These are phyloP conservation scores for Begonia peltatifolia DNA, from an alignment of 306 rosid species.

Conservation along the genomic window DNA sequence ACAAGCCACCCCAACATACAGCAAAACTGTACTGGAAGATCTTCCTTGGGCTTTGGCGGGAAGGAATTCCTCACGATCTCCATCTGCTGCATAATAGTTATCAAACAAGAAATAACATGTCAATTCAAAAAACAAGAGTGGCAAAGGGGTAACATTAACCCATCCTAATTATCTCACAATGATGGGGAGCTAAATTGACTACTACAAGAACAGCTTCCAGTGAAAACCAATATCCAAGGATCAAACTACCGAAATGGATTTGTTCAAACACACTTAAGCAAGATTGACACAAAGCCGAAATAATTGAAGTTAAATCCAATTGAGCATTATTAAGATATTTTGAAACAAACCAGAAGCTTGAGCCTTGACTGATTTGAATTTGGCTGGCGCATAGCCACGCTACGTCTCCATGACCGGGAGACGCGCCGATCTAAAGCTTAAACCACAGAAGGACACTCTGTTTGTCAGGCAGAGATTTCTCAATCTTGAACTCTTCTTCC, in stretches of 20 bases:
- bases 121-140: too few species aligned
- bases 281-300: too few species aligned
- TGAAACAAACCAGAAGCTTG: slow-evolving; percentile 52
- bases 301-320: too few species aligned
- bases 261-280: too few species aligned
- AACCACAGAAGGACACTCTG: slow-evolving; percentile 30
- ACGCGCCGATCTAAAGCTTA: slow-evolving; percentile 22
- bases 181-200: too few species aligned
- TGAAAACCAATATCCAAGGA: too few species aligned
- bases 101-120: too few species aligned
- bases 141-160: too few species aligned
- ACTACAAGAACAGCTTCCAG: too few species aligned
- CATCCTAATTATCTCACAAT: too few species aligned
- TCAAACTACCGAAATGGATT: too few species aligned
- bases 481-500: slow-evolving; percentile 5
- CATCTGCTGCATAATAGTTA: slow-evolving; percentile 35
- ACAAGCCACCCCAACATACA: slow-evolving; percentile 88
- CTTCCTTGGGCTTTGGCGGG: slow-evolving; percentile 34
- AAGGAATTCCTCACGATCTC: slow-evolving; percentile 41
- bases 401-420: slow-evolving; percentile 30
- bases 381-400: slow-evolving; percentile 26
- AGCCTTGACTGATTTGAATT: slow-evolving; percentile 39
- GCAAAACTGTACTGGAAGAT: slow-evolving; percentile 77
- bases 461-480: slow-evolving; percentile 30
- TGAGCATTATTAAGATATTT: background rate